These are phyloP conservation scores for Penicillium angulare DNA, from an alignment of 495 filamentous ascomycete species.

Conservation along the genomic window DNA sequence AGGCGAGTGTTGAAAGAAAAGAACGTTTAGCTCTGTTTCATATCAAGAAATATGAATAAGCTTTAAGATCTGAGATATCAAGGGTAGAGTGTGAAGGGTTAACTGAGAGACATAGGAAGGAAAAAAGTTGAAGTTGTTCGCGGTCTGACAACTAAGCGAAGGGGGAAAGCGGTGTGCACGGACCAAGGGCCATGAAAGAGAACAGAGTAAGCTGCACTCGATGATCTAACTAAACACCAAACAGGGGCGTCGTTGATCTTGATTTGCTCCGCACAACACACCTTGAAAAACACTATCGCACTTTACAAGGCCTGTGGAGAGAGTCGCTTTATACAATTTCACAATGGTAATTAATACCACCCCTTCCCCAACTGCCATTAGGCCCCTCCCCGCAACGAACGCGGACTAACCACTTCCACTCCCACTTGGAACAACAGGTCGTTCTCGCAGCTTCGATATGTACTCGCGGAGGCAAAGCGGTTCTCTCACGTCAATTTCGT, in stretches of 20 bases:
- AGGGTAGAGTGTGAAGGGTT: constrained; percentile 4
- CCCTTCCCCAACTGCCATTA: neutral
- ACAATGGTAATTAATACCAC: constrained; percentile 21
- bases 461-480: constrained; percentile 94
- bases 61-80: neutral
- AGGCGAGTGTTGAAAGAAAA: neutral
- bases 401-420: constrained; percentile 24
- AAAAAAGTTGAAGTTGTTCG: constrained; percentile 9
- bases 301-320: no score
- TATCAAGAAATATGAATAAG: neutral
- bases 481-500: constrained; percentile 93
- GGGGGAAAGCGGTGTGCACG: constrained; percentile 32
- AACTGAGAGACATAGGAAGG: constrained; percentile 13
- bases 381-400: neutral
- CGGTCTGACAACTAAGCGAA: constrained; percentile 39
- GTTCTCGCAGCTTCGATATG: constrained; percentile 98
- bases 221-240: constrained; percentile 29
- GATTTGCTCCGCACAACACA: neutral
- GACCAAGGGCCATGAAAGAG: constrained; percentile 40
- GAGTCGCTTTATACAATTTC: neutral
- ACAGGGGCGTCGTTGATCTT: constrained; percentile 8
- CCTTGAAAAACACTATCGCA: no score
- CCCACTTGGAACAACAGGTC: constrained; percentile 63
- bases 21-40: neutral
- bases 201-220: constrained; percentile 45